Evolutionary conservation across 768 basidiomycete species (phyloP).

Genomic region (Coprinopsis marcescibilis): DNA sequence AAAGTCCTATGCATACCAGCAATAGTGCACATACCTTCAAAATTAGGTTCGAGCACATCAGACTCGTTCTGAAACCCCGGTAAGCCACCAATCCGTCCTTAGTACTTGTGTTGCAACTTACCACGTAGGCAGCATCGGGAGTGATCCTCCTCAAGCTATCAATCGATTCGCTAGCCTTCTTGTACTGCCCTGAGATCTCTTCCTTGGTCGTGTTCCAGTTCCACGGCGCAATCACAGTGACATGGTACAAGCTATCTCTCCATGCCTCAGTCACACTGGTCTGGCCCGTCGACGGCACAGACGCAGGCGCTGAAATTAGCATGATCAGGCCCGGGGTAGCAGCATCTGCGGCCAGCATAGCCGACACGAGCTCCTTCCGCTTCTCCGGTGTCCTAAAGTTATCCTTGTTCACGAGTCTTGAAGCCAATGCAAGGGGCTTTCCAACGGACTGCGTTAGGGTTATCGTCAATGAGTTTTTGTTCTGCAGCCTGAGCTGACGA

Average conservation of each 20-base stretch:
- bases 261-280: constrained; percentile 43
- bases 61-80: constrained; percentile 35
- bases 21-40: constrained; percentile 27
- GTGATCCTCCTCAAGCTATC: constrained; percentile 36
- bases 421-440: constrained; percentile 34
- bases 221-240: constrained; percentile 39
- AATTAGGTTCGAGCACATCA: constrained; percentile 42
- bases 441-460: constrained; percentile 28
- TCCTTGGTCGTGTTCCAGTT: constrained; percentile 37
- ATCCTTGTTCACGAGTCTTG: constrained; percentile 37
- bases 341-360: constrained; percentile 28
- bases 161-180: constrained; percentile 29
- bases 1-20: background rate
- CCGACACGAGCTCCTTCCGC: constrained; percentile 28
- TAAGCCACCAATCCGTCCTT: background rate
- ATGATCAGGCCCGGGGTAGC: constrained; percentile 36
- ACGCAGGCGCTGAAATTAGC: constrained; percentile 34
- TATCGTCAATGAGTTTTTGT: background rate
- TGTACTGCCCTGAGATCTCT: constrained; percentile 30
- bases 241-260: constrained; percentile 40
- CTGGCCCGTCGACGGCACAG: constrained; percentile 23
- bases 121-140: constrained; percentile 40
- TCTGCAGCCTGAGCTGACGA: background rate
- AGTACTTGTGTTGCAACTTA: constrained; percentile 17
- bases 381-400: constrained; percentile 28